Conservation (phyloP, 2,329 filamentous ascomycete species). For the Trichoderma sp. region DNA sequence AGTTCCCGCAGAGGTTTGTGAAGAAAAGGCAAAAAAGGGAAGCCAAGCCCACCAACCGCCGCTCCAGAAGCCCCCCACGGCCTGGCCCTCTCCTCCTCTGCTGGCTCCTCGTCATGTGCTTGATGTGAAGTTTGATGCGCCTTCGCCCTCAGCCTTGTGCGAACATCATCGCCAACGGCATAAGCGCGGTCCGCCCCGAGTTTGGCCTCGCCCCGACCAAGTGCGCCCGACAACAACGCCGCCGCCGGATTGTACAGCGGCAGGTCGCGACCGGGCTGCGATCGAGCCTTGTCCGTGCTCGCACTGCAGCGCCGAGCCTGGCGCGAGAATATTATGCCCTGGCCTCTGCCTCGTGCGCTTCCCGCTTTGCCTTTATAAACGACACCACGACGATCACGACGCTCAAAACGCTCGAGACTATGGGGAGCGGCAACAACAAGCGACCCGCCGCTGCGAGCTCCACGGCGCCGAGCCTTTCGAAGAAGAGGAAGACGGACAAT, state of each 20-base stretch:
- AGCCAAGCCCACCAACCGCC: not conserved
- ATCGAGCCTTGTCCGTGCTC: conserved; percentile 18
- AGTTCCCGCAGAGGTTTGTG: conserved; percentile 7
- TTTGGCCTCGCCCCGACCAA: not conserved
- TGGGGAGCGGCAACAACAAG: conserved; percentile 38
- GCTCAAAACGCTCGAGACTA: conserved; percentile 29
- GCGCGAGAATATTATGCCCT: conserved; percentile 32
- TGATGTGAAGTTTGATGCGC: conserved; percentile 36
- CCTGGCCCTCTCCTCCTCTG: not conserved
- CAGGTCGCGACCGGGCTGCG: conserved; percentile 14
- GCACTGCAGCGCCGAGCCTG: conserved; percentile 30
- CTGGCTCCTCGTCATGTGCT: conserved; percentile 34
- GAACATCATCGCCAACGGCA: conserved; percentile 31
- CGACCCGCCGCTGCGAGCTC: conserved; percentile 34
- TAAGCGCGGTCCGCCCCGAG: conserved; percentile 25
- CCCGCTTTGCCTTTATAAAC: conserved; percentile 32
- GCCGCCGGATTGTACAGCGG: conserved; percentile 1
- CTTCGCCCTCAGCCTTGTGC: conserved; percentile 35
- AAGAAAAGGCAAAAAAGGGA: not conserved
- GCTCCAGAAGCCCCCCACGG: conserved; percentile 1
- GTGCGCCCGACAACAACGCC: not conserved
- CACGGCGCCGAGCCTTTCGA: conserved; percentile 35
- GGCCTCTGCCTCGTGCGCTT: conserved; percentile 33
- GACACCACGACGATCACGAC: not conserved
- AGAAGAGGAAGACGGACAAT: conserved; percentile 54